Percentiles rank a stretch among this genome's conserved stretches.
These are phyloP conservation scores for Dactylellina parvicollis DNA, from an alignment of 2,329 filamentous ascomycete species.

Conservation along the genomic window DNA sequence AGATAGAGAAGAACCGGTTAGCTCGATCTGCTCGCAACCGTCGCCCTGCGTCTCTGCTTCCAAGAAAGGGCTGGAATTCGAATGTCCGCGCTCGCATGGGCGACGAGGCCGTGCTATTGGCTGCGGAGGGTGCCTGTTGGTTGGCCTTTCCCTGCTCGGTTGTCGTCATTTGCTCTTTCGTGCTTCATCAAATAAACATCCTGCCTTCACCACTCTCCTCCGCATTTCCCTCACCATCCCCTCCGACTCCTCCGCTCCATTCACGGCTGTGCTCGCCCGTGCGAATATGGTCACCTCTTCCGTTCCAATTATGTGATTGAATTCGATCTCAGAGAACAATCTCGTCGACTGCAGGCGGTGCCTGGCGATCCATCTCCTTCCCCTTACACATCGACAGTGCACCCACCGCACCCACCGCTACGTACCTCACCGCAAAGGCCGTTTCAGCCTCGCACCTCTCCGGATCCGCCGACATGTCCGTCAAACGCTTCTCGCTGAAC, in stretches of 20 bases:
- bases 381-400: not conserved
- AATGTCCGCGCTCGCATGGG: constrained; percentile 29
- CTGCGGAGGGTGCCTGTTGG: not conserved
- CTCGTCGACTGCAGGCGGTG: constrained; percentile 40
- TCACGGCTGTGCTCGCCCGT: not conserved
- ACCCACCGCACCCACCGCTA: constrained; percentile 1
- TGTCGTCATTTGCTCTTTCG: constrained; percentile 27
- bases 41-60: constrained; percentile 1
- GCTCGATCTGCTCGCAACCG: not conserved
- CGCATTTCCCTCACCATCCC: not conserved
- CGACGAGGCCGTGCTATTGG: not conserved
- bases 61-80: not conserved
- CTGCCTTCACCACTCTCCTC: constrained; percentile 6
- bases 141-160: constrained; percentile 31
- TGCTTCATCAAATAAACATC: constrained; percentile 10
- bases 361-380: constrained; percentile 27
- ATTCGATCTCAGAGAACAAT: not conserved
- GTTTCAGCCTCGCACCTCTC: constrained; percentile 4
- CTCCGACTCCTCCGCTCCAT: not conserved
- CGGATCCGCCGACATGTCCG: constrained; percentile 27
- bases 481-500: constrained; percentile 33
- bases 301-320: constrained; percentile 9
- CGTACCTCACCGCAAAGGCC: not conserved
- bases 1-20: not conserved
- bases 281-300: not conserved